These are phyloP conservation scores for Vickermania ingenoplastis DNA, from an alignment of 208 protist genomes.

Conservation along the genomic window DNA sequence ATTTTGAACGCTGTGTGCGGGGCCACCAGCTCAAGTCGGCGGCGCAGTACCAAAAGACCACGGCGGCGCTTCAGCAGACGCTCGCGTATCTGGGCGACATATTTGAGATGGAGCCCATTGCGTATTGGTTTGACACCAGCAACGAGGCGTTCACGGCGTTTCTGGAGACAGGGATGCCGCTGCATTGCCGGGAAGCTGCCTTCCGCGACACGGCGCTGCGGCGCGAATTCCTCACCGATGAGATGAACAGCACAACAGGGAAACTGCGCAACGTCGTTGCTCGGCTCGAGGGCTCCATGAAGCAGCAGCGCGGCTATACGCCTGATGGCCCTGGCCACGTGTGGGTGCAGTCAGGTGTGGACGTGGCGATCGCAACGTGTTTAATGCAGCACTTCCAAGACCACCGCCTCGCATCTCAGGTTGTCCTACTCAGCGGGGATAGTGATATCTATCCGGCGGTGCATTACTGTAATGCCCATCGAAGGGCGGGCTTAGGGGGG, in stretches of 20 bases:
- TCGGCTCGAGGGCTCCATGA: slow-evolving; percentile 72
- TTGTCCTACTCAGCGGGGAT: slow-evolving; percentile 80
- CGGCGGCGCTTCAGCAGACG: slow-evolving; percentile 43
- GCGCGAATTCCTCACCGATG: slow-evolving; percentile 50
- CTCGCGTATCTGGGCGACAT: slow-evolving; percentile 76
- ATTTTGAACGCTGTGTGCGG: slow-evolving; percentile 74
- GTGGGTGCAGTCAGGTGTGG: slow-evolving; percentile 81
- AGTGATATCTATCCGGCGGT: slow-evolving; percentile 66
- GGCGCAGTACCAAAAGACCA: slow-evolving; percentile 43
- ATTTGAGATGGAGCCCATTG: slow-evolving; percentile 57
- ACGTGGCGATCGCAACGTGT: slow-evolving; percentile 68
- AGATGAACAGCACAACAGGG: slow-evolving; percentile 62
- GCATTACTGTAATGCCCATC: slow-evolving; percentile 69
- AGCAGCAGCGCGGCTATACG: slow-evolving; percentile 62
- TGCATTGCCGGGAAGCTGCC: slow-evolving; percentile 41
- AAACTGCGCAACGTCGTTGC: slow-evolving; percentile 71
- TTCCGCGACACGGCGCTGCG: slow-evolving; percentile 45
- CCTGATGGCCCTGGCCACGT: slow-evolving; percentile 60
- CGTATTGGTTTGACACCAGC: slow-evolving; percentile 83
- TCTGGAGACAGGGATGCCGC: slow-evolving; percentile 64
- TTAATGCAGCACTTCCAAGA: slow-evolving; percentile 71
- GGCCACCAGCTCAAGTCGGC: slow-evolving; percentile 17
- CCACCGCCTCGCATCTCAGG: slow-evolving; percentile 43
- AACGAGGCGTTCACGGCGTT: slow-evolving; percentile 65
- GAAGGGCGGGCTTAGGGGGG: slow-evolving; percentile 8